These are phyloP conservation scores for Debaryomyces maramus DNA, from an alignment of 805 yeast genomes.

Conservation along the genomic window DNA sequence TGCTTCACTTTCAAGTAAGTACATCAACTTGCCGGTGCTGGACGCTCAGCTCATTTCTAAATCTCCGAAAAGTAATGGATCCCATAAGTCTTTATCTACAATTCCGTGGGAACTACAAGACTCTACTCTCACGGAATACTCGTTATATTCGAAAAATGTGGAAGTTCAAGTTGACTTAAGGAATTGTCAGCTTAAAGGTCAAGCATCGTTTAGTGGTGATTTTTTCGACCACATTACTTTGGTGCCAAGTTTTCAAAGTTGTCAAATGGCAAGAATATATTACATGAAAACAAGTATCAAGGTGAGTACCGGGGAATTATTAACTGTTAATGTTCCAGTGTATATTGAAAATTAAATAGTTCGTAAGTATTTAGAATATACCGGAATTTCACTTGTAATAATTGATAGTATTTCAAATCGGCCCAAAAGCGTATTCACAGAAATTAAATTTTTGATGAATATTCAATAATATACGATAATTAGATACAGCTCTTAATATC, in stretches of 20 bases:
- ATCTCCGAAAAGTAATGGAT: constrained; percentile 18
- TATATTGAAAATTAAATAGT: constrained; percentile 21
- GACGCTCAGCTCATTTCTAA: constrained; percentile 16
- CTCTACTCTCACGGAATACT: constrained; percentile 13
- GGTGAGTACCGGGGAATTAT: constrained; percentile 28
- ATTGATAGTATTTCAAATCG: no score
- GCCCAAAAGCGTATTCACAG: no score
- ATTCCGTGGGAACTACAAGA: constrained; percentile 32
- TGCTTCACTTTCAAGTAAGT: constrained; percentile 35
- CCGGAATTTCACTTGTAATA: no score
- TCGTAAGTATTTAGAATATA: no score
- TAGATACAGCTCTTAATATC: no score
- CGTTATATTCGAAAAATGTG: constrained; percentile 29
- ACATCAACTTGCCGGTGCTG: constrained; percentile 28
- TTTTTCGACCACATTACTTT: constrained; percentile 32
- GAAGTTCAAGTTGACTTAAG: constrained; percentile 28
- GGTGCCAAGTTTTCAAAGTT: constrained; percentile 42
- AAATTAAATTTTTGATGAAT: no score
- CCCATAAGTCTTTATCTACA: constrained; percentile 19
- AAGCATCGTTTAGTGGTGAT: constrained; percentile 15
- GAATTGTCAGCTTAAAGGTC: constrained; percentile 30
- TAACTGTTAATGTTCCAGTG: constrained; percentile 38
- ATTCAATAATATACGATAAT: no score
- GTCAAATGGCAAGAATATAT: constrained; percentile 36
- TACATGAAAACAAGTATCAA: constrained; percentile 32